phyloP scores from a whole-genome alignment of 1,139 yeast genomes.

The Nadsonia commutata region DNA sequence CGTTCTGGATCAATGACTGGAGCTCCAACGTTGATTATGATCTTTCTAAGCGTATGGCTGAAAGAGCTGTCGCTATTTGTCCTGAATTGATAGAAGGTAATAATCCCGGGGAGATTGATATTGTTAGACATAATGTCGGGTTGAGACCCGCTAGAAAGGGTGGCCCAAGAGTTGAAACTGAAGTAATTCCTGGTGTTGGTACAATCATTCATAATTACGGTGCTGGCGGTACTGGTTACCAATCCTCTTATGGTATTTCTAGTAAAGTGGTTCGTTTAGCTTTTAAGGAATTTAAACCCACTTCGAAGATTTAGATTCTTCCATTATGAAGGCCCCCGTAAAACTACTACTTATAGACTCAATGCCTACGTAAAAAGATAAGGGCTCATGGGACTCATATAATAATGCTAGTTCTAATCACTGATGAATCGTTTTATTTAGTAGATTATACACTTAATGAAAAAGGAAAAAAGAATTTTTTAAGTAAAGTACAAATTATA shows the following conservation, averaged over 20 bases:
- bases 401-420: no score
- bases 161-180: conserved; percentile 38
- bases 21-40: conserved; percentile 34
- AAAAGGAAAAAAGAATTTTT: no score
- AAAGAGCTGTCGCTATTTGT: conserved; percentile 32
- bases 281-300: background rate
- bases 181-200: conserved; percentile 17
- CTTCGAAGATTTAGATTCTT: background rate
- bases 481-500: no score
- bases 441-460: no score
- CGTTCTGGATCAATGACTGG: conserved; percentile 41
- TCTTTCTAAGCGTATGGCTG: conserved; percentile 33
- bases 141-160: conserved; percentile 55
- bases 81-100: conserved; percentile 39
- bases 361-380: no score
- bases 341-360: no score
- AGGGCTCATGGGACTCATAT: no score
- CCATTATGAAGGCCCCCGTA: no score
- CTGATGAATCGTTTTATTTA: no score
- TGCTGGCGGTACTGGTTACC: conserved; percentile 54
- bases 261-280: conserved; percentile 22
- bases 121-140: conserved; percentile 47
- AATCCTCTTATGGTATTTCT: conserved; percentile 46
- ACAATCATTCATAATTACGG: conserved; percentile 57
- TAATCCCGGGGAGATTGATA: conserved; percentile 22